Evolutionary conservation across 495 filamentous ascomycete genomes (phyloP).

Genomic region (Antarctomyces pellizariae): DNA sequence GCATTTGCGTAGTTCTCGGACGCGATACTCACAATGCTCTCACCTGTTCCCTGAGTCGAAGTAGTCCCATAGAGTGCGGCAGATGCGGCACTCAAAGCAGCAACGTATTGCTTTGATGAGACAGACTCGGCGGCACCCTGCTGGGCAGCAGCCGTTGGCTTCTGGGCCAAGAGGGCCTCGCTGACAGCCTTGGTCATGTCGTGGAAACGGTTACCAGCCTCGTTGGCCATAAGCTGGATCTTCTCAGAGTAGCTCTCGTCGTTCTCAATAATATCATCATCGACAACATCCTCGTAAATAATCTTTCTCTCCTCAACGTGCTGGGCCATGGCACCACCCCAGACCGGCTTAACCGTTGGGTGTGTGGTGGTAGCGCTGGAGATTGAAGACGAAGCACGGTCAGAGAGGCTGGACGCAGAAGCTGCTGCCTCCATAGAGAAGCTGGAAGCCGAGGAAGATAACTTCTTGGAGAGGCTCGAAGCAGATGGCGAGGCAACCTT

Average conservation of each 20-base stretch:
- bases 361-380: constrained; percentile 8
- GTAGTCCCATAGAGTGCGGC: constrained; percentile 32
- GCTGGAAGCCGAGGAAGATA: constrained; percentile 12
- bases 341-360: constrained; percentile 26
- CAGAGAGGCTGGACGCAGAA: constrained; percentile 5
- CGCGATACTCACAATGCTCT: constrained; percentile 26
- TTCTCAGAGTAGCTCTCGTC: constrained; percentile 21
- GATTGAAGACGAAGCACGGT: constrained; percentile 7
- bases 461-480: constrained; percentile 7
- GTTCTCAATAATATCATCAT: constrained; percentile 20
- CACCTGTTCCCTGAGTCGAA: constrained; percentile 23
- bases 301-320: constrained; percentile 22
- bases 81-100: constrained; percentile 31
- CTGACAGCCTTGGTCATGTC: constrained; percentile 28
- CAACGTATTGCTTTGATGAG: constrained; percentile 33
- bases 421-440: constrained; percentile 10
- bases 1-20: constrained; percentile 32
- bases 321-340: constrained; percentile 31
- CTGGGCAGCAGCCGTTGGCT: constrained; percentile 17
- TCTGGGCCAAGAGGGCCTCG: constrained; percentile 24
- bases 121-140: too few species aligned
- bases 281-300: constrained; percentile 28
- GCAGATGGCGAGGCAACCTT: constrained; percentile 5
- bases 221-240: constrained; percentile 24
- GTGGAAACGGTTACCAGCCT: constrained; percentile 24